A percentile compares a stretch with the other conserved stretches of the same genome.
These are phyloP conservation scores for Epichloe sylvatica DNA, from an alignment of 2,329 filamentous ascomycete species.

Conservation along the genomic window DNA sequence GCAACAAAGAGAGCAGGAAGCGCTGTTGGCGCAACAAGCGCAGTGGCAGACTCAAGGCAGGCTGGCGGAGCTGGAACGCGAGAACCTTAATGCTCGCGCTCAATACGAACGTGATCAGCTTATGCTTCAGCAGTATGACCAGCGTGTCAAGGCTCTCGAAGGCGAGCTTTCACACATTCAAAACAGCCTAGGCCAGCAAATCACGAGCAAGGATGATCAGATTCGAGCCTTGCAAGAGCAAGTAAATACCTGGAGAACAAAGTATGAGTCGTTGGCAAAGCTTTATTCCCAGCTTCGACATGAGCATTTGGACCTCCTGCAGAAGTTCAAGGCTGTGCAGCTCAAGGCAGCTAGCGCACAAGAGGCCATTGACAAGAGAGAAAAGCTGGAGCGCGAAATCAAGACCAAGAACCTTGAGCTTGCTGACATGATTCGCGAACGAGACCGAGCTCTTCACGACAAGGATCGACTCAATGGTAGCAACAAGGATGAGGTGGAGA, in stretches of 20 bases:
- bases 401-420: slow-evolving; percentile 99
- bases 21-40: slow-evolving; percentile 74
- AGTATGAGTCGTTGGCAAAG: slow-evolving; percentile 93
- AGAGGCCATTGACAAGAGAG: slow-evolving; percentile 85
- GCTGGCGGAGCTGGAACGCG: slow-evolving; percentile 86
- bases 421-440: slow-evolving; percentile 95
- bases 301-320: slow-evolving; percentile 85
- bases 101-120: slow-evolving; percentile 97
- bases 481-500: slow-evolving; percentile 88
- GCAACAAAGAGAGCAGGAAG: slow-evolving; percentile 80
- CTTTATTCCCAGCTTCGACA: slow-evolving; percentile 91
- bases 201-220: slow-evolving; percentile 83
- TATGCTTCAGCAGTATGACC: slow-evolving; percentile 93
- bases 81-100: slow-evolving; percentile 84
- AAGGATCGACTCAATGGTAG: slow-evolving; percentile 75
- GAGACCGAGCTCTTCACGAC: slow-evolving; percentile 85
- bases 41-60: slow-evolving; percentile 90
- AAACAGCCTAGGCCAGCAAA: slow-evolving; percentile 71
- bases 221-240: slow-evolving; percentile 88
- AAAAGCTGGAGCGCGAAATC: slow-evolving; percentile 92
- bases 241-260: slow-evolving; percentile 92
- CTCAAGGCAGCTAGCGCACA: slow-evolving; percentile 94
- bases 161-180: slow-evolving; percentile 72
- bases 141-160: slow-evolving; percentile 84
- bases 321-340: slow-evolving; percentile 93